Evolutionary conservation across 108 stramenopile genomes (phyloP).

Genomic region (Mediolabrus comicus): DNA sequence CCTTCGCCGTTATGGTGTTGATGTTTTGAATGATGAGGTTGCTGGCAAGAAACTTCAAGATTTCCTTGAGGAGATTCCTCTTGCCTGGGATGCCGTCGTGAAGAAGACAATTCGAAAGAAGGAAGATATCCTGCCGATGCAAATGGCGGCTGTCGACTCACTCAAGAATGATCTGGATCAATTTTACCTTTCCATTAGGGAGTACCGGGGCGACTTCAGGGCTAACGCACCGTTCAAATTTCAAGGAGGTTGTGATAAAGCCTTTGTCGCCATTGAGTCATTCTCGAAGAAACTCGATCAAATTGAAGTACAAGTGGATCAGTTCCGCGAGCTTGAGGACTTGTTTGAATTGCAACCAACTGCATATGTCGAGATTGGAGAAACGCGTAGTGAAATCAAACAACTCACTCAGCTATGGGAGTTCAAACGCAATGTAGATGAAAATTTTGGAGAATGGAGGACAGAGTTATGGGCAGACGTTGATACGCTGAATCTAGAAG

Average conservation of each 20-base stretch:
- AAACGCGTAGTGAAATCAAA: conserved; percentile 74
- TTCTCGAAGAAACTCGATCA: conserved; percentile 54
- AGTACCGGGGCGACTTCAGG: conserved; percentile 78
- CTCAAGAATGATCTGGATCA: conserved; percentile 72
- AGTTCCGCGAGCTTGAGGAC: conserved; percentile 82
- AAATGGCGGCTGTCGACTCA: conserved; percentile 79
- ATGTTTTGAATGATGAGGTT: conserved; percentile 55
- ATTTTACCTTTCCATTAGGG: conserved; percentile 61
- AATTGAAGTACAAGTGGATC: conserved; percentile 51
- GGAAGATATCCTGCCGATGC: conserved; percentile 86
- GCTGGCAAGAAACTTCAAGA: conserved; percentile 54
- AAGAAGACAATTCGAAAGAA: conserved; percentile 86
- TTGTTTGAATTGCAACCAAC: conserved; percentile 83
- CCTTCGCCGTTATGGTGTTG: conserved; percentile 79
- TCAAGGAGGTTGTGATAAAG: conserved; percentile 59
- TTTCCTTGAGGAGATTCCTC: conserved; percentile 83
- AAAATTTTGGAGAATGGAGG: conserved; percentile 65
- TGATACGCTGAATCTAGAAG: conserved; percentile 78
- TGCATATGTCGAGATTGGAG: conserved; percentile 75
- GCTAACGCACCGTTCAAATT: conserved; percentile 82
- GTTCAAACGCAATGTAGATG: conserved; percentile 65
- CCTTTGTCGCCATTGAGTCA: conserved; percentile 65
- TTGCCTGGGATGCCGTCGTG: conserved; percentile 81
- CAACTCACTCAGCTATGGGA: conserved; percentile 80
- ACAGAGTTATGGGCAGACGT: conserved; percentile 62